Conservation (phyloP, 176 grass and related monocot species). For the Oryza meyeriana region DNA sequence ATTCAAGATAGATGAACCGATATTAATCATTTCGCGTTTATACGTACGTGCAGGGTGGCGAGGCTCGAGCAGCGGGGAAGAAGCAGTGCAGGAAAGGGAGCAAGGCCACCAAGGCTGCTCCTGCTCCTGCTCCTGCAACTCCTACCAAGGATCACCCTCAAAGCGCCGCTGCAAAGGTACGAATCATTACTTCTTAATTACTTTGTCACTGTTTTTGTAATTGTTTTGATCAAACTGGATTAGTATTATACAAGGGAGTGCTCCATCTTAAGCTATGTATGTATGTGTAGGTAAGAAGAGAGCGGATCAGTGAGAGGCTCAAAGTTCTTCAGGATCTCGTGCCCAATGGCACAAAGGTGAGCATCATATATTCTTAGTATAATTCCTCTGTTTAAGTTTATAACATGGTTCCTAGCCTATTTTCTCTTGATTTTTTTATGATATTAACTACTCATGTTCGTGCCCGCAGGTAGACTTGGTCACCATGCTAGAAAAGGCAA, state of each 20-base stretch:
- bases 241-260: neutral
- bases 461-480: constrained; percentile 77
- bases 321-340: constrained; percentile 93
- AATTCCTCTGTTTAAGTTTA: neutral
- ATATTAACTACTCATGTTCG: neutral
- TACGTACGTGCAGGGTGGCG: constrained; percentile 28
- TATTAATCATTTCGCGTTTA: neutral
- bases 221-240: neutral
- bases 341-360: constrained; percentile 87
- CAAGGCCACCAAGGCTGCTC: constrained; percentile 50
- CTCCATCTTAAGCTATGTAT: neutral
- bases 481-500: constrained; percentile 97
- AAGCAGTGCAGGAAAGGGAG: constrained; percentile 78
- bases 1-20: neutral
- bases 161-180: constrained; percentile 80
- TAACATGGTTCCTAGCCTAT: neutral
- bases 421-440: neutral
- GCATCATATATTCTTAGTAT: neutral
- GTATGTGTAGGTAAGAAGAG: constrained; percentile 58
- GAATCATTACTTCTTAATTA: neutral
- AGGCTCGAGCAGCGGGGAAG: constrained; percentile 50
- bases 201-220: neutral
- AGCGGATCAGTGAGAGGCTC: constrained; percentile 79
- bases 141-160: constrained; percentile 43
- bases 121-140: constrained; percentile 23